Percentiles rank a stretch among this genome's conserved stretches.
Conservation (phyloP, 257 asterid genomes). For the Solanum chilense region DNA sequence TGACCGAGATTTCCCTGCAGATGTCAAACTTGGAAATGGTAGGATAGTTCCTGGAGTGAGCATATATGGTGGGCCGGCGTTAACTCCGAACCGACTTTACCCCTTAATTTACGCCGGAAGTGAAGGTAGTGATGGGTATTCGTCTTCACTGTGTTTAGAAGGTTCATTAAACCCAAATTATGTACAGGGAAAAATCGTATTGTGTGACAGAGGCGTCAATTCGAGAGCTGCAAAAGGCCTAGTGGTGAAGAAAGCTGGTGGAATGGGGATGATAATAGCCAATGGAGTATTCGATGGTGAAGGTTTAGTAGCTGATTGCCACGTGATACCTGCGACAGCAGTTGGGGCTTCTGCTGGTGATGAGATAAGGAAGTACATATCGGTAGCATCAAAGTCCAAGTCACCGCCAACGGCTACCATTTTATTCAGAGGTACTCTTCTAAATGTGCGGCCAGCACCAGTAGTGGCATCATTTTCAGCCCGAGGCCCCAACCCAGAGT, state of each 20-base stretch:
- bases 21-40: conserved; percentile 68
- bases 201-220: conserved; percentile 77
- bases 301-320: conserved; percentile 82
- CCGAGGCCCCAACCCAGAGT: conserved; percentile 77
- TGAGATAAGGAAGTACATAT: conserved; percentile 57
- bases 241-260: conserved; percentile 88
- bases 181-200: conserved; percentile 54
- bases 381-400: conserved; percentile 16
- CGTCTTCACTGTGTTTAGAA: conserved; percentile 67
- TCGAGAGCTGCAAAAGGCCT: conserved; percentile 75
- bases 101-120: conserved; percentile 77
- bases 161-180: conserved; percentile 52
- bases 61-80: conserved; percentile 64
- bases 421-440: conserved; percentile 51
- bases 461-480: conserved; percentile 79
- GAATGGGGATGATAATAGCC: conserved; percentile 73
- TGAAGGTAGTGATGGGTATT: conserved; percentile 68
- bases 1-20: conserved; percentile 84
- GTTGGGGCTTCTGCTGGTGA: conserved; percentile 59
- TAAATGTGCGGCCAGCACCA: conserved; percentile 72
- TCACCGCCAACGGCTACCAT: conserved; percentile 46
- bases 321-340: conserved; percentile 71
- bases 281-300: conserved; percentile 82
- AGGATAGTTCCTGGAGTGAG: conserved; percentile 45
- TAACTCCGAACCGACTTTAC: conserved; percentile 42